Conservation (phyloP, 176 grass and related monocot genomes). For the Poa pratensis region DNA sequence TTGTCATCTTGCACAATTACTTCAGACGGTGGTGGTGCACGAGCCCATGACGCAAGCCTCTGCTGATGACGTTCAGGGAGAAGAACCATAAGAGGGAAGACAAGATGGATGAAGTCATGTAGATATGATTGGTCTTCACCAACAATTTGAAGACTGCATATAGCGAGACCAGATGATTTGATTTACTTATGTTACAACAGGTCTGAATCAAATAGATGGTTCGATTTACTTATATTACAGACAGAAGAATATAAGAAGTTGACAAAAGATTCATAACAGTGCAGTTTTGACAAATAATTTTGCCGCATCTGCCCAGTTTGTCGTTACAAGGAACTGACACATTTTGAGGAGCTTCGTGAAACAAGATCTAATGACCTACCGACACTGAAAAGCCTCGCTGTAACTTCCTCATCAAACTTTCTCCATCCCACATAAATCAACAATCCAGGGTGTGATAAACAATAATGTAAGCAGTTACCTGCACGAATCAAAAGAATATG, state of each 20-base stretch:
- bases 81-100: background rate
- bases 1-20: background rate
- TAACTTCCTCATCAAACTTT: background rate
- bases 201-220: background rate
- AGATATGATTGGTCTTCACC: constrained; percentile 1
- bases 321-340: background rate
- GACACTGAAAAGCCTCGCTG: background rate
- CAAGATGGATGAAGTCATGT: constrained; percentile 10
- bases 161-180: background rate
- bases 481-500: background rate
- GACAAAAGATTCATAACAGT: background rate
- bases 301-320: background rate
- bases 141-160: constrained; percentile 3
- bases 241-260: background rate
- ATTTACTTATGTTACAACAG: background rate
- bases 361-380: background rate
- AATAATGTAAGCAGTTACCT: constrained; percentile 10
- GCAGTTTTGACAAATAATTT: constrained; percentile 3
- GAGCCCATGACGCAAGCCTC: background rate
- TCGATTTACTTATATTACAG: constrained; percentile 11
- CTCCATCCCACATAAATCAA: constrained; percentile 7
- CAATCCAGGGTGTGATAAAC: constrained; percentile 20
- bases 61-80: background rate
- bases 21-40: constrained; percentile 4
- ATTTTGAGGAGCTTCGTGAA: background rate